A percentile compares a stretch with the other conserved stretches of the same genome.
Evolutionary conservation across 345 rosid species (phyloP).

Genomic region (Salix dunnii): DNA sequence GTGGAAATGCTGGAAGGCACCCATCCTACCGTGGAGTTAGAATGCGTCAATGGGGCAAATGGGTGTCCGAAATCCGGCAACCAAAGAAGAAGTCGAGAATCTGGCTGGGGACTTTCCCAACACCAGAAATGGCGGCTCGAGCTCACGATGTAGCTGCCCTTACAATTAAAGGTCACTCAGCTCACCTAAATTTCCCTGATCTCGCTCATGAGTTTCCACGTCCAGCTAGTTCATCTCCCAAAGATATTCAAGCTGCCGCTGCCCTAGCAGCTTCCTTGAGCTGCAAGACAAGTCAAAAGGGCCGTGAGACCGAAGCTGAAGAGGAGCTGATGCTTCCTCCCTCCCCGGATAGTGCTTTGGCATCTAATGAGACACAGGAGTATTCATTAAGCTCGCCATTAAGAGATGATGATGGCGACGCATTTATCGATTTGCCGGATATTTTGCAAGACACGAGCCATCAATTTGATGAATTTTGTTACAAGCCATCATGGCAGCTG

Average conservation of each 20-base stretch:
- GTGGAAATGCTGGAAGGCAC: constrained; percentile 27
- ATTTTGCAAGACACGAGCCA: constrained; percentile 38
- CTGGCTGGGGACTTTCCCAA: constrained; percentile 84
- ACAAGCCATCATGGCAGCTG: constrained; percentile 38
- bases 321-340: constrained; percentile 10
- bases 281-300: constrained; percentile 9
- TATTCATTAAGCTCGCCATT: constrained; percentile 21
- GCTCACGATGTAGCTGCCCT: constrained; percentile 92
- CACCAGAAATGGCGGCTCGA: constrained; percentile 95
- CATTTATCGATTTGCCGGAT: constrained; percentile 71
- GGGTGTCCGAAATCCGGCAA: constrained; percentile 92
- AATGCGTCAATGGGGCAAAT: constrained; percentile 93
- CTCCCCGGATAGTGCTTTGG: constrained; percentile 30
- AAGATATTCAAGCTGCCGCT: constrained; percentile 89
- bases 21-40: constrained; percentile 73
- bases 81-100: constrained; percentile 91
- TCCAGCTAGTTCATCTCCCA: constrained; percentile 59
- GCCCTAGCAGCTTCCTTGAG: constrained; percentile 56
- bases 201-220: constrained; percentile 58
- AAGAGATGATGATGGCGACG: constrained; percentile 39
- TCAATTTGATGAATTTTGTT: constrained; percentile 44
- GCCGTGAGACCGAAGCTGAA: not conserved
- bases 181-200: constrained; percentile 78
- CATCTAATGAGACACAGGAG: constrained; percentile 34
- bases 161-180: constrained; percentile 67